phyloP scores from a whole-genome alignment of 179 eudicot species.

The Amaranthus tricolor region DNA sequence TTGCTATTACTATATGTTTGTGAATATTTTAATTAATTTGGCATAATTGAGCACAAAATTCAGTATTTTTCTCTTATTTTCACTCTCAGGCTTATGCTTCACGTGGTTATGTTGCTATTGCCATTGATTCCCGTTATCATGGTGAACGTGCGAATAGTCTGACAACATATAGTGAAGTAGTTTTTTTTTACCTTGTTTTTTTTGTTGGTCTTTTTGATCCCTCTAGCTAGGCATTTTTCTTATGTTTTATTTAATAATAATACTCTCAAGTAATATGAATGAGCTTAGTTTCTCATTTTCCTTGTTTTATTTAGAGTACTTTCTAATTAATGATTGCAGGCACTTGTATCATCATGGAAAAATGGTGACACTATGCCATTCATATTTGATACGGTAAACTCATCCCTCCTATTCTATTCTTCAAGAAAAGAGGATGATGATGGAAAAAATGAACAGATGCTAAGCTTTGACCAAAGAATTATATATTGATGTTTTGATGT shows the following conservation, averaged over 20 bases:
- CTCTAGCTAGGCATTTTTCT: background rate
- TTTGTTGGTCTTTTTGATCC: background rate
- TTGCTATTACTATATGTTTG: slow-evolving; percentile 21
- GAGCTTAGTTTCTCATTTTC: background rate
- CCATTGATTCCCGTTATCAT: slow-evolving; percentile 96
- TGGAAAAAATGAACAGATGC: background rate
- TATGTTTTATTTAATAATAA: background rate
- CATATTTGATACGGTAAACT: slow-evolving; percentile 76
- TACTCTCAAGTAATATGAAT: background rate
- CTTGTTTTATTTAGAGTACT: background rate
- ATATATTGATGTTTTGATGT: background rate
- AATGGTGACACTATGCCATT: slow-evolving; percentile 96
- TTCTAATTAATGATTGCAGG: slow-evolving; percentile 47
- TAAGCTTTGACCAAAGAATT: background rate
- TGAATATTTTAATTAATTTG: background rate
- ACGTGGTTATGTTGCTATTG: slow-evolving; percentile 81
- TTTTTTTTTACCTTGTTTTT: slow-evolving; percentile 17
- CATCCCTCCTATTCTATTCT: background rate
- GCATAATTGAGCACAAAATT: background rate
- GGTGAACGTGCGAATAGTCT: slow-evolving; percentile 82
- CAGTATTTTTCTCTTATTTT: slow-evolving; percentile 9
- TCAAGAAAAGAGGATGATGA: slow-evolving; percentile 11
- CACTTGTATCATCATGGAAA: slow-evolving; percentile 89
- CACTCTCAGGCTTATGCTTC: slow-evolving; percentile 89
- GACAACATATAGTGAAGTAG: slow-evolving; percentile 79